Evolutionary conservation across 805 yeast genomes (phyloP).

Genomic region (Kazachstania martiniae): DNA sequence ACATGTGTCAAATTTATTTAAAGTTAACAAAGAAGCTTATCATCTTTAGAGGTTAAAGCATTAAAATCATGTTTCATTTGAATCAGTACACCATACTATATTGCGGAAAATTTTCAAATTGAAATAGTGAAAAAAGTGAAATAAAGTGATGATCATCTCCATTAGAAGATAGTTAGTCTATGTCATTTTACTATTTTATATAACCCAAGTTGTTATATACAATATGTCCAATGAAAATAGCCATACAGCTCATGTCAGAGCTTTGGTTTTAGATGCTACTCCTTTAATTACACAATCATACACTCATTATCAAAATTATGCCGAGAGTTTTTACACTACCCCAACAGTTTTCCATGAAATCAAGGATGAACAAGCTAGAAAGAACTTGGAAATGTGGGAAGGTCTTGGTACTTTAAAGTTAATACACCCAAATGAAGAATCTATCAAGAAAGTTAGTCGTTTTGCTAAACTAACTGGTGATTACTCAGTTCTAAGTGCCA

Average conservation of each 20-base stretch:
- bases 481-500: slow-evolving; percentile 71
- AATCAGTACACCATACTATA: too few relatives aligned
- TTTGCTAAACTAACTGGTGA: slow-evolving; percentile 91
- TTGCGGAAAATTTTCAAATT: too few relatives aligned
- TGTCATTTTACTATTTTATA: too few relatives aligned
- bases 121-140: too few relatives aligned
- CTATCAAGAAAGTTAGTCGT: slow-evolving; percentile 52
- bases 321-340: slow-evolving; percentile 68
- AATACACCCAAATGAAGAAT: slow-evolving; percentile 65
- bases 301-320: slow-evolving; percentile 58
- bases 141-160: too few relatives aligned
- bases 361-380: slow-evolving; percentile 74
- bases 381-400: slow-evolving; percentile 72
- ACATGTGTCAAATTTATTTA: too few relatives aligned
- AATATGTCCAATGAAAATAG: background rate
- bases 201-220: too few relatives aligned
- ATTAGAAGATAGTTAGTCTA: too few relatives aligned
- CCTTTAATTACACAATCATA: slow-evolving; percentile 85
- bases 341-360: slow-evolving; percentile 87
- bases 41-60: too few relatives aligned
- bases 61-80: too few relatives aligned
- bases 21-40: too few relatives aligned
- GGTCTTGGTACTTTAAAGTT: slow-evolving; percentile 42
- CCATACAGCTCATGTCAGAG: slow-evolving; percentile 31
- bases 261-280: slow-evolving; percentile 85